These are phyloP conservation scores for Cucurbita maxima DNA, from an alignment of 306 rosid species.

Conservation along the genomic window DNA sequence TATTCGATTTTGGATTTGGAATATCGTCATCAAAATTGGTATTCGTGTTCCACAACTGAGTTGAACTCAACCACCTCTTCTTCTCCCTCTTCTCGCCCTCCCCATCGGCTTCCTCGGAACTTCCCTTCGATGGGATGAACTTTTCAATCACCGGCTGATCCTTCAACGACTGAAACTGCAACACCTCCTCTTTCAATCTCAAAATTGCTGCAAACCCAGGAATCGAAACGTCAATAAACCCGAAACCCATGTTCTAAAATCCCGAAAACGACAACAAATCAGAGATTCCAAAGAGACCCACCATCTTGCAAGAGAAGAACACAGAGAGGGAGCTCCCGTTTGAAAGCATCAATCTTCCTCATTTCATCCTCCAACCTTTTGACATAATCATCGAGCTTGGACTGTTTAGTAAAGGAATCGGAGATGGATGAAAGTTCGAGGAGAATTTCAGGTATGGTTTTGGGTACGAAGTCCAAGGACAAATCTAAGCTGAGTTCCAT, in stretches of 20 bases:
- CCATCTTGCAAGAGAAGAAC: slow-evolving; percentile 55
- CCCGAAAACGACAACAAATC: not conserved
- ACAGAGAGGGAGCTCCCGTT: slow-evolving; percentile 81
- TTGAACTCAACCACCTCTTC: slow-evolving; percentile 34
- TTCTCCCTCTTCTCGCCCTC: not conserved
- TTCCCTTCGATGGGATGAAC: slow-evolving; percentile 19
- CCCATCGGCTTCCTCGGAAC: slow-evolving; percentile 13
- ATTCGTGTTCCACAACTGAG: slow-evolving; percentile 50
- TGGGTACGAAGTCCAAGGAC: slow-evolving; percentile 33
- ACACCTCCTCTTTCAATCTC: slow-evolving; percentile 40
- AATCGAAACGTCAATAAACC: slow-evolving; percentile 1
- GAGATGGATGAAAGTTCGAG: slow-evolving; percentile 18
- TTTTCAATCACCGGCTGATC: slow-evolving; percentile 26
- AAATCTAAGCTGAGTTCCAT: slow-evolving; percentile 56
- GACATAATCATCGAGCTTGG: slow-evolving; percentile 32
- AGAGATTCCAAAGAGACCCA: slow-evolving; percentile 9
- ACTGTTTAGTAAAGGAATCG: slow-evolving; percentile 19
- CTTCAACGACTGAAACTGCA: slow-evolving; percentile 12
- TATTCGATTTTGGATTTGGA: slow-evolving; percentile 8
- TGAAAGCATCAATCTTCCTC: slow-evolving; percentile 56
- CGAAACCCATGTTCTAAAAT: not conserved
- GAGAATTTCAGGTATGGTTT: slow-evolving; percentile 36
- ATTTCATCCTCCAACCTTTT: slow-evolving; percentile 51
- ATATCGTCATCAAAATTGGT: slow-evolving; percentile 2
- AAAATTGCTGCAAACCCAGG: slow-evolving; percentile 30